These are phyloP conservation scores for Plenodomus tracheiphilus DNA, from an alignment of 2,329 filamentous ascomycete genomes.

Conservation along the genomic window DNA sequence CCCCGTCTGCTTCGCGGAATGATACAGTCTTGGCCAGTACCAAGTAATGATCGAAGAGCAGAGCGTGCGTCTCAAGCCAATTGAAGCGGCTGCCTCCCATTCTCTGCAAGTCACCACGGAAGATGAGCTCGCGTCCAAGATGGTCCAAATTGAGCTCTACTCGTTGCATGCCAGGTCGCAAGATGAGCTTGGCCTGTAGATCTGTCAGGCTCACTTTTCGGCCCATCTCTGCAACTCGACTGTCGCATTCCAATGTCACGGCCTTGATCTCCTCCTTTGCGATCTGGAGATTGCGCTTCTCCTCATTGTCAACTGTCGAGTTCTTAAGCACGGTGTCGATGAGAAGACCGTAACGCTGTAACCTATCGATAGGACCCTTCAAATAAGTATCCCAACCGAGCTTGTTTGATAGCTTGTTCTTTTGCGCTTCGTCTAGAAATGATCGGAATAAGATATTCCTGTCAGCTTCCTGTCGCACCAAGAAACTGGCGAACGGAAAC, in stretches of 20 bases:
- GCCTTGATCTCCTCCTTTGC: constrained; percentile 90
- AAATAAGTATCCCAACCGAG: constrained; percentile 94
- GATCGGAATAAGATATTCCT: constrained; percentile 83
- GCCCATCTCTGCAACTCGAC: constrained; percentile 87
- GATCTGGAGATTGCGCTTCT: constrained; percentile 79
- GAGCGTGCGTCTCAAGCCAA: constrained; percentile 90
- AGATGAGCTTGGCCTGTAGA: constrained; percentile 77
- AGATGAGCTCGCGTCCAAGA: constrained; percentile 86
- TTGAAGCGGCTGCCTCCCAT: constrained; percentile 87
- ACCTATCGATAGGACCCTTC: constrained; percentile 87
- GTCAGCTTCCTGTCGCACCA: constrained; percentile 81
- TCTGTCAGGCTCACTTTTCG: constrained; percentile 90
- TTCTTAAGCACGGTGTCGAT: constrained; percentile 82
- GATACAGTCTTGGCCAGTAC: constrained; percentile 82
- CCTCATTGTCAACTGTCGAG: constrained; percentile 81
- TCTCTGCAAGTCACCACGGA: constrained; percentile 84
- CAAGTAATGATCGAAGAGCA: constrained; percentile 95
- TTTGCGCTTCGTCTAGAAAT: constrained; percentile 79
- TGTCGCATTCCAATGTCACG: constrained; percentile 88
- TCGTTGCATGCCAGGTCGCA: constrained; percentile 82
- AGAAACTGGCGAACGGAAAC: constrained; percentile 81
- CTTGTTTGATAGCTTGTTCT: constrained; percentile 77
- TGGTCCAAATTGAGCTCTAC: constrained; percentile 90
- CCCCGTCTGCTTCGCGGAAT: constrained; percentile 67
- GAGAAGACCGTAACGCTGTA: constrained; percentile 87